Evolutionary conservation across 768 basidiomycete genomes (phyloP), one percentile per base, ranked within the genome.

Genomic region (Tylopilus subfusipes): DNA sequence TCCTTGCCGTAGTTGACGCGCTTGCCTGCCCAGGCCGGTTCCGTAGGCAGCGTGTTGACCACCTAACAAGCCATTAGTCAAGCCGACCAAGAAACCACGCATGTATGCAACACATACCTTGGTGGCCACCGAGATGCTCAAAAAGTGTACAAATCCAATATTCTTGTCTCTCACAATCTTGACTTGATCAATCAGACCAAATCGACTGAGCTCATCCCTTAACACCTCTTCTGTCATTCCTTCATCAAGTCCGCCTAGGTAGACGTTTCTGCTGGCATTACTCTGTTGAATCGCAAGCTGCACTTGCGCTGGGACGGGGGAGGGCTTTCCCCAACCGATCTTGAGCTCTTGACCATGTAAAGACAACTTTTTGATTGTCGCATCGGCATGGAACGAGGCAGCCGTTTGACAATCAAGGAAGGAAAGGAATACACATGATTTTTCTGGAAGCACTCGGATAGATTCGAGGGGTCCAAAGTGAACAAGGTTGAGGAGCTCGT

Each of bases 141-240:
- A 76, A 78, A 98, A 98, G 73, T 99, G 97, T 19, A 99, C 94
- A 69, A 99, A 99, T 3, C 95, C 97, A 54, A 98, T 98, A 66
- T 97, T 97, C 81, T 98, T 98, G 77, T 99, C 97, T 57, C 96
- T 76, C 48, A 98, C 97, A 67, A 99, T 98, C 82, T 99, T 99
- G 69, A 99, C 95, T 70, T 98, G 96, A 73, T 99, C 97, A 64
- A 99, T 98, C 27, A 96, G 78, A 21, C 97, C 97, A 66, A 96
- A 99, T 40, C 89, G 81, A 64, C 87, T 86, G 22, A 98, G 76
- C 67, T 98, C 94, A 57, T 98, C 94, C 31, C 96, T 76, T 30
- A 99, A 76, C 73, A 85, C 84, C 72, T 95, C 90, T 76, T 98
- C 97, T 1, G 92, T 96, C 76, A 86, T 84, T 48, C 75, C 78